Conservation (phyloP, 139 green algal species). For the Closterium sp. region DNA sequence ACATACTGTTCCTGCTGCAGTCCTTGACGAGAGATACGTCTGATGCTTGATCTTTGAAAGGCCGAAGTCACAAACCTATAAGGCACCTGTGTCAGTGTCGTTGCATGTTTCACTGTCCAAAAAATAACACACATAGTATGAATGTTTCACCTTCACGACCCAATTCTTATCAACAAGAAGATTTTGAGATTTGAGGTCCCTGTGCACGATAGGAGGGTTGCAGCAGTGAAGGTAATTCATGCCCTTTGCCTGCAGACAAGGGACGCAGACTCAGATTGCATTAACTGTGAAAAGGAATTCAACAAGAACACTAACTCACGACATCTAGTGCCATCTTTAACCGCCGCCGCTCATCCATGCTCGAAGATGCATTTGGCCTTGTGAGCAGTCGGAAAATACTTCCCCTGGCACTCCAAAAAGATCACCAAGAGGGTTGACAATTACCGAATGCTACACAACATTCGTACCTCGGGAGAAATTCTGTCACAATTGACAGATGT, state of each 20-base stretch:
- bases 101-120: not conserved
- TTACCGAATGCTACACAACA: not conserved
- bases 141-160: conserved; percentile 71
- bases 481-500: conserved; percentile 76
- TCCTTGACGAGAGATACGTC: conserved; percentile 56
- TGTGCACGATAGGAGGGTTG: conserved; percentile 75
- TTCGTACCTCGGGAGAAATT: conserved; percentile 59
- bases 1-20: conserved; percentile 66
- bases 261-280: not conserved
- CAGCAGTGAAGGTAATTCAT: conserved; percentile 77
- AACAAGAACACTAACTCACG: not conserved
- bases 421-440: not conserved
- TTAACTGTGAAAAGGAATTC: not conserved
- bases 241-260: conserved; percentile 7
- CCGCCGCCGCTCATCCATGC: conserved; percentile 16
- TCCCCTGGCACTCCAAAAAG: conserved; percentile 10
- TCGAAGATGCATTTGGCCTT: conserved; percentile 11
- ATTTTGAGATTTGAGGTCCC: conserved; percentile 76
- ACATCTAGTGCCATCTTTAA: conserved; percentile 49
- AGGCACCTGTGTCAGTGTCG: not conserved
- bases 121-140: not conserved
- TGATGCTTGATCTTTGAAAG: conserved; percentile 41
- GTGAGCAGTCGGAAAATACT: conserved; percentile 40
- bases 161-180: conserved; percentile 83
- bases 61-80: conserved; percentile 59